Base-by-base conservation (phyloP, 352 stramenopile species). In the Phytophthora aleatoria region DNA sequence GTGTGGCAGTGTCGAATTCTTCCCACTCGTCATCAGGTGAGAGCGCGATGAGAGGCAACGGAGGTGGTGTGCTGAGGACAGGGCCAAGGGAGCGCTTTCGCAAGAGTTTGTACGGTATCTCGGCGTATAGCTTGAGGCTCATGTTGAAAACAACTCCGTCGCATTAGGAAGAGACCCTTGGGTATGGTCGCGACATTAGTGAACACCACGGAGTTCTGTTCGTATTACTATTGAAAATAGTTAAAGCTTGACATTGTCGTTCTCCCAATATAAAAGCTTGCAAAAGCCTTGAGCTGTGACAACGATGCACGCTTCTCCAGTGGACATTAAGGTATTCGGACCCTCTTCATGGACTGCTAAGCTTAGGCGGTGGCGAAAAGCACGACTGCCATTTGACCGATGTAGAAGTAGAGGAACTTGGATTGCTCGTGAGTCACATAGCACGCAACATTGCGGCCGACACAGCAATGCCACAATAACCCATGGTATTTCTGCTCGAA, bases 391-490 rank as follows among this genome's bases (percentile, higher is more conserved):
- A 96, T 96, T 70, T 98, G 94, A 16, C 94, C 94, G 45, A 98
- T 92, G 87, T 98, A 98, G 63, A 98, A 98, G 79, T 98, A 98
- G 53, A 98, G 91, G 63, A 98, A 98, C 72, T 97, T 98, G 61
- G 79, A 92, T 68, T 97, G 89, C 65, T 98, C 92, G 66, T 98
- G 93, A 2, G 94, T 98, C 12, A 98, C 94, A 67, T 94, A 97
- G 69, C 88, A 97, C 36, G 94, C 94, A 30, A 98, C 94, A 70
- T 98, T 98, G 64, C 94, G 77, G 2, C 94, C 94, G 42, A 98
- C 92, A 64, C 96, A 97, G 78, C 94, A 98, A 76, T 98, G 94
- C 94, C 94, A 98, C 28, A 94, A 70, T 60, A 94, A 79, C 8
- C 87, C 87, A 66, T 94, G 85, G 66, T 97, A 96, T 68, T 96